Conservation (phyloP, 768 basidiomycete genomes). For the Lepiota venenata region DNA sequence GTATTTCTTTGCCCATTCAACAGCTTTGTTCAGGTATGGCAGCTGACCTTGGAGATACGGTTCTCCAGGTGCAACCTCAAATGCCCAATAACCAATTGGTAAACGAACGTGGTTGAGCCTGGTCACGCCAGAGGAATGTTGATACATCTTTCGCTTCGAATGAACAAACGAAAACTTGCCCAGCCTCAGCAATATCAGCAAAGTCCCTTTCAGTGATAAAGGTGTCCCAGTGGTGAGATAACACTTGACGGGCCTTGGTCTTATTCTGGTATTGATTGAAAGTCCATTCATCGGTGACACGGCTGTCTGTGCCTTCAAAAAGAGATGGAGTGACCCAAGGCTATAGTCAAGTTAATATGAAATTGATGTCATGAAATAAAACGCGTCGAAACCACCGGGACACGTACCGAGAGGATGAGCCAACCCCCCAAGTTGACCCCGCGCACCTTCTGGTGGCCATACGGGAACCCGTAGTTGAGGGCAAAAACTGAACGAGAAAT, state of each 20-base stretch:
- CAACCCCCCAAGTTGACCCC: slow-evolving; percentile 76
- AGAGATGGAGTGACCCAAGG: slow-evolving; percentile 78
- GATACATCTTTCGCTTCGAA: neutral
- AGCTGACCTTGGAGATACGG: slow-evolving; percentile 77
- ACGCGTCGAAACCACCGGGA: slow-evolving; percentile 7
- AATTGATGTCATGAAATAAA: neutral
- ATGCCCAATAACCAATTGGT: slow-evolving; percentile 91
- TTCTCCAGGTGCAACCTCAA: slow-evolving; percentile 70
- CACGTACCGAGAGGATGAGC: slow-evolving; percentile 42
- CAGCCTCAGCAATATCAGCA: slow-evolving; percentile 64
- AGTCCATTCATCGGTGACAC: slow-evolving; percentile 78
- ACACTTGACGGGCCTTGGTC: slow-evolving; percentile 37
- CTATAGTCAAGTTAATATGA: slow-evolving; percentile 21
- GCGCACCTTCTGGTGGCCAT: slow-evolving; percentile 67
- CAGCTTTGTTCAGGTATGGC: slow-evolving; percentile 59
- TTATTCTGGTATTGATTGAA: slow-evolving; percentile 59
- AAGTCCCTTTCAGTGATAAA: slow-evolving; percentile 86
- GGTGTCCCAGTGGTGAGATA: slow-evolving; percentile 70
- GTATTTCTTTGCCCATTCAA: slow-evolving; percentile 62
- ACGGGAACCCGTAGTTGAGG: slow-evolving; percentile 57
- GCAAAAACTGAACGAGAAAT: slow-evolving; percentile 20
- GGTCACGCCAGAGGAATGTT: no score
- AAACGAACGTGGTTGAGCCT: slow-evolving; percentile 80
- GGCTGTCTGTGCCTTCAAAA: slow-evolving; percentile 57
- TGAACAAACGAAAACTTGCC: slow-evolving; percentile 35